phyloP scores from a whole-genome alignment of 2,329 filamentous ascomycete species.

The Alternaria consortialis region DNA sequence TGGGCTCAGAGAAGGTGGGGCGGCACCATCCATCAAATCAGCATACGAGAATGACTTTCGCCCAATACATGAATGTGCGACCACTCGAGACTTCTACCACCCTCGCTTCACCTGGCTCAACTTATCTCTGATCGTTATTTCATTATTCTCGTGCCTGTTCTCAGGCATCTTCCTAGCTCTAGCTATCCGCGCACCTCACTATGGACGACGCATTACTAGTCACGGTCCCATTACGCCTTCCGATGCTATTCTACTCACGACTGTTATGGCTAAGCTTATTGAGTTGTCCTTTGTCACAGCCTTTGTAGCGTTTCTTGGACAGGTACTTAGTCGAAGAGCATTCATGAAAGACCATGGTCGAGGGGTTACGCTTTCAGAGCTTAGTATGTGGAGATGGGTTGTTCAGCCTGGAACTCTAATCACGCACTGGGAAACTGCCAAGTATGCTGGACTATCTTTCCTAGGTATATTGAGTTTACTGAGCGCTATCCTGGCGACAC shows the following conservation, averaged over 20 bases:
- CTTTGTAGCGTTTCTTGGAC: slow-evolving; percentile 77
- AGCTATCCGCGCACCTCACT: slow-evolving; percentile 69
- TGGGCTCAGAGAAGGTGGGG: slow-evolving; percentile 25
- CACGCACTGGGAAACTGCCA: slow-evolving; percentile 71
- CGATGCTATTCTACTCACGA: slow-evolving; percentile 72
- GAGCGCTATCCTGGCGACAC: slow-evolving; percentile 70
- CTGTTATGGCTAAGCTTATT: slow-evolving; percentile 77
- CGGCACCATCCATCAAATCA: slow-evolving; percentile 44
- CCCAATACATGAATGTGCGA: slow-evolving; percentile 50
- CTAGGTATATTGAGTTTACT: slow-evolving; percentile 71
- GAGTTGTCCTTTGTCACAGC: slow-evolving; percentile 81
- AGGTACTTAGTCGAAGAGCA: slow-evolving; percentile 75
- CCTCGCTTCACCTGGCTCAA: slow-evolving; percentile 60
- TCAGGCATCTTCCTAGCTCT: slow-evolving; percentile 73
- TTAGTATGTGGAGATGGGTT: slow-evolving; percentile 78
- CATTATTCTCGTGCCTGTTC: slow-evolving; percentile 70
- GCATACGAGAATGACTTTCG: slow-evolving; percentile 50
- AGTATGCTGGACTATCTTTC: slow-evolving; percentile 69
- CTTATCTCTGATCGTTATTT: slow-evolving; percentile 54
- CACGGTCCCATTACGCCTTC: slow-evolving; percentile 64
- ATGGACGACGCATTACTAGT: slow-evolving; percentile 65
- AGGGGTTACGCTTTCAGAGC: slow-evolving; percentile 77
- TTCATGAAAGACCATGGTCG: slow-evolving; percentile 64
- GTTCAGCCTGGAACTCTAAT: slow-evolving; percentile 68
- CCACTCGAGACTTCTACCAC: slow-evolving; percentile 50